phyloP scores from a whole-genome alignment of 768 basidiomycete species.

The Boletus barrowsii region DNA sequence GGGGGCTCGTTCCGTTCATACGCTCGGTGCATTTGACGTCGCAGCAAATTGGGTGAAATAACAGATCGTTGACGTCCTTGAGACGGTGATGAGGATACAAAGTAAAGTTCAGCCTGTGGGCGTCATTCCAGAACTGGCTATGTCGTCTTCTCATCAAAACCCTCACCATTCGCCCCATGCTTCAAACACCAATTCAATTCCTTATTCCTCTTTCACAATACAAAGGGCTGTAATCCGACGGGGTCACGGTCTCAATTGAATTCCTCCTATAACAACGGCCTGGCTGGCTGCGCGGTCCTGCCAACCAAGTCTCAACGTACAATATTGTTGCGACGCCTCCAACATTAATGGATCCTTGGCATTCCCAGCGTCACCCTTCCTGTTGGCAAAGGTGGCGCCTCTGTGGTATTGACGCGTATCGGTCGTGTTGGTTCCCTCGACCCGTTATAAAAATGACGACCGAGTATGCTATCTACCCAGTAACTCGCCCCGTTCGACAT shows the following conservation, averaged over 20 bases:
- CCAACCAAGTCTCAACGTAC: background rate
- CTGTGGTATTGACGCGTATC: background rate
- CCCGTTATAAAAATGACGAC: slow-evolving; percentile 6
- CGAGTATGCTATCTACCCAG: background rate
- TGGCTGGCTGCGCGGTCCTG: background rate
- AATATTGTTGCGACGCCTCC: background rate
- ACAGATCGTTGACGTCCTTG: background rate
- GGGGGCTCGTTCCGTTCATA: background rate
- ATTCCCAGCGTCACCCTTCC: background rate
- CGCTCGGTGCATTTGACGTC: background rate
- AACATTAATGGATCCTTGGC: background rate
- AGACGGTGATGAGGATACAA: background rate
- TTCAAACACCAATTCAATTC: background rate
- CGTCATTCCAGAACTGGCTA: too few relatives aligned
- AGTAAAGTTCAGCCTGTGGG: background rate
- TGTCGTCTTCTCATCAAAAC: too few relatives aligned
- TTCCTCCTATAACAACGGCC: background rate
- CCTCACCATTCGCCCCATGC: background rate
- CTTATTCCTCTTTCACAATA: background rate
- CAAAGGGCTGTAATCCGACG: background rate
- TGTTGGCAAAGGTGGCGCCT: background rate
- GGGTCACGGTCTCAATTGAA: background rate
- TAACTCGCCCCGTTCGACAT: background rate
- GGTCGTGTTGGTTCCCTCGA: background rate
- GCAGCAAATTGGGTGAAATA: background rate